Percentiles rank a stretch among this genome's conserved stretches.
phyloP scores from a whole-genome alignment of 768 basidiomycete genomes.

The Rhodotorula toruloides region DNA sequence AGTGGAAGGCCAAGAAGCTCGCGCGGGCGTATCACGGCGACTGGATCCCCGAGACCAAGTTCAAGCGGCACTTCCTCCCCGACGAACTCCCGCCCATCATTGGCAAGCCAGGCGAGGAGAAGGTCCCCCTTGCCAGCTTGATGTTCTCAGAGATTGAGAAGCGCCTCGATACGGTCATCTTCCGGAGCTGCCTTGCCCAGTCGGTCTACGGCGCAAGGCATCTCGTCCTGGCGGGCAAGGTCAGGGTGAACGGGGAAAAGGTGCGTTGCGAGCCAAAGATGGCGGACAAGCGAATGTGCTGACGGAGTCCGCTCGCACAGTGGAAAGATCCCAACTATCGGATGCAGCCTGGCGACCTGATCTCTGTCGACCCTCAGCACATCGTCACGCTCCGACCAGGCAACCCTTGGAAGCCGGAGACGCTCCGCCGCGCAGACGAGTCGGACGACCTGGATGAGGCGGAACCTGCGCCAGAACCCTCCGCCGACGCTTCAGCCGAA shows the following conservation, averaged over 20 bases:
- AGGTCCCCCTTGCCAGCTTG: conserved; percentile 85
- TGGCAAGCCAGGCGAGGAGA: conserved; percentile 51
- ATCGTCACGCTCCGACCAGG: conserved; percentile 52
- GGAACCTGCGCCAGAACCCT: background rate
- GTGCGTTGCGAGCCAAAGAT: conserved; percentile 50
- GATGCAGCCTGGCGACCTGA: conserved; percentile 88
- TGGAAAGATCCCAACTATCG: conserved; percentile 77
- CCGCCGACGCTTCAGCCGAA: conserved; percentile 2
- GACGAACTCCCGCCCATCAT: conserved; percentile 60
- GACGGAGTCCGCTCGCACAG: conserved; percentile 49
- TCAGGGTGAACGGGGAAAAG: conserved; percentile 81
- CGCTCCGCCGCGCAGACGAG: conserved; percentile 42
- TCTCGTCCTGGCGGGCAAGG: conserved; percentile 78
- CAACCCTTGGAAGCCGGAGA: conserved; percentile 28
- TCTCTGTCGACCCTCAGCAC: conserved; percentile 74
- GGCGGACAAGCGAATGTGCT: too few relatives aligned
- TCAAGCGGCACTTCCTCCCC: conserved; percentile 93
- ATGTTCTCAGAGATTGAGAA: conserved; percentile 95
- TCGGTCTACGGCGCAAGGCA: conserved; percentile 85
- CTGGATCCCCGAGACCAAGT: conserved; percentile 82
- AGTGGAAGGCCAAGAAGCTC: conserved; percentile 79
- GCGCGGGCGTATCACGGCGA: conserved; percentile 94
- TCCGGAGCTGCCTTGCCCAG: conserved; percentile 77
- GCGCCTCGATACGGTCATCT: conserved; percentile 84
- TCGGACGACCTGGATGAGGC: too few relatives aligned